Evolutionary conservation across 1,284 basidiomycete genomes (phyloP).

Genomic region (Papiliotrema nemorosa): DNA sequence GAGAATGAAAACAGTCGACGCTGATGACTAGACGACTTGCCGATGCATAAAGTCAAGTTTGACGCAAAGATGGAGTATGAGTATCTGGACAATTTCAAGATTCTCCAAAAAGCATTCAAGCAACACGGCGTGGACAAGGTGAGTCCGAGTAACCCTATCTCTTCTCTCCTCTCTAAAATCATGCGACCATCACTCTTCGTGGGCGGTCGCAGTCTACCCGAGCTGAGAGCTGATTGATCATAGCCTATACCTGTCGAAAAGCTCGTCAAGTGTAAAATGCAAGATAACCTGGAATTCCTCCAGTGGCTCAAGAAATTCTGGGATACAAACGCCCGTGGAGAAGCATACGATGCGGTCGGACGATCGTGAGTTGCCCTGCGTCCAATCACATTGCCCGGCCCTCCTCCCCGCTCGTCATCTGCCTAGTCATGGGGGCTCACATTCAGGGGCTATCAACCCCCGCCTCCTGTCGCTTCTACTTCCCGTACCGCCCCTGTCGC

Average conservation of each 20-base stretch:
- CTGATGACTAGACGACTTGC: conserved; percentile 63
- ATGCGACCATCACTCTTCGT: too few species aligned
- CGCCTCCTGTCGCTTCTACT: conserved; percentile 3
- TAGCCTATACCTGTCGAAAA: conserved; percentile 91
- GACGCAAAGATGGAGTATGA: conserved; percentile 94
- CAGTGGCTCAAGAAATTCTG: conserved; percentile 98
- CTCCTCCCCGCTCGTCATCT: not conserved
- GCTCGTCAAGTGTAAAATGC: conserved; percentile 96
- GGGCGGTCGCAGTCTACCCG: too few species aligned
- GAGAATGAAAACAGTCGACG: not conserved
- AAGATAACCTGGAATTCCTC: conserved; percentile 98
- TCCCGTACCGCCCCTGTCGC: conserved; percentile 3
- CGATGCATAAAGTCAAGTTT: conserved; percentile 86
- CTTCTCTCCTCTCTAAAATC: too few species aligned
- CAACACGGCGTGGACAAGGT: conserved; percentile 90
- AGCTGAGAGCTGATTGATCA: too few species aligned
- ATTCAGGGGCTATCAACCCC: conserved; percentile 7
- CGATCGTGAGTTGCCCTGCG: conserved; percentile 36
- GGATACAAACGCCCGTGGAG: conserved; percentile 86
- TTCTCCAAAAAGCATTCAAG: conserved; percentile 86
- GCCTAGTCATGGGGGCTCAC: not conserved
- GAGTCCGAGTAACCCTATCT: conserved; percentile 36
- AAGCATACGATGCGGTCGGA: conserved; percentile 81
- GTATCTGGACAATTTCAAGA: conserved; percentile 90
- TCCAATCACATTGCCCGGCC: not conserved